These are phyloP conservation scores for Colletotrichum filicis DNA, from an alignment of 2,329 filamentous ascomycete species.

Conservation along the genomic window DNA sequence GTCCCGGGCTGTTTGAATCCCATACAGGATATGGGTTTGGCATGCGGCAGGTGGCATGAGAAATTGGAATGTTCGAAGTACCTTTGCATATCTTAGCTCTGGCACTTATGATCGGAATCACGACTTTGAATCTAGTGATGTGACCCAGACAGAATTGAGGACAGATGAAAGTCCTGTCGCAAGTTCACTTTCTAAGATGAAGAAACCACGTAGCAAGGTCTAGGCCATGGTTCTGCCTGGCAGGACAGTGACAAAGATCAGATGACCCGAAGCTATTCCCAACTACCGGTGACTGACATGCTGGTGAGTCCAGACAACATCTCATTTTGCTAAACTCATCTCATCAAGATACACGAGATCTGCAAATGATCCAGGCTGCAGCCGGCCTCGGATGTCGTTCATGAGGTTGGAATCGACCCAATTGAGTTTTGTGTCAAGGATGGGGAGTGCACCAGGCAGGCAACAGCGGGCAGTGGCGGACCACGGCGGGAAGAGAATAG, in stretches of 20 bases:
- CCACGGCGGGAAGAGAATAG: background rate
- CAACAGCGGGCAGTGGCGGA: constrained; percentile 26
- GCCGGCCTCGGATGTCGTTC: background rate
- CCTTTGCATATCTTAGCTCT: no score
- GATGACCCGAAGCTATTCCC: background rate
- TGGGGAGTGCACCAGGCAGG: constrained; percentile 15
- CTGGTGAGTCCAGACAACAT: background rate
- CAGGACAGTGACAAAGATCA: background rate
- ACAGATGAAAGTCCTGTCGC: background rate
- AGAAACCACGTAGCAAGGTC: background rate
- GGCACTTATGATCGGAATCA: no score
- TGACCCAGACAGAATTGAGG: background rate
- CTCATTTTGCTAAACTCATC: background rate
- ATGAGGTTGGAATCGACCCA: background rate
- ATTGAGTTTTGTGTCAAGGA: constrained; percentile 3
- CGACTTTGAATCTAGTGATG: background rate
- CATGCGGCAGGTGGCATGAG: no score
- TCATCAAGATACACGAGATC: background rate
- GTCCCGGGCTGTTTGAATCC: background rate
- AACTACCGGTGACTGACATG: background rate
- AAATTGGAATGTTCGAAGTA: no score
- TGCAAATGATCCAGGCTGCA: constrained; percentile 16
- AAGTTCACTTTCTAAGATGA: background rate
- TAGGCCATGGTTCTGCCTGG: constrained; percentile 5
- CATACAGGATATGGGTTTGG: no score